Conservation (phyloP, 2,329 filamentous ascomycete genomes). For the Ceratocystis lukuohia region DNA sequence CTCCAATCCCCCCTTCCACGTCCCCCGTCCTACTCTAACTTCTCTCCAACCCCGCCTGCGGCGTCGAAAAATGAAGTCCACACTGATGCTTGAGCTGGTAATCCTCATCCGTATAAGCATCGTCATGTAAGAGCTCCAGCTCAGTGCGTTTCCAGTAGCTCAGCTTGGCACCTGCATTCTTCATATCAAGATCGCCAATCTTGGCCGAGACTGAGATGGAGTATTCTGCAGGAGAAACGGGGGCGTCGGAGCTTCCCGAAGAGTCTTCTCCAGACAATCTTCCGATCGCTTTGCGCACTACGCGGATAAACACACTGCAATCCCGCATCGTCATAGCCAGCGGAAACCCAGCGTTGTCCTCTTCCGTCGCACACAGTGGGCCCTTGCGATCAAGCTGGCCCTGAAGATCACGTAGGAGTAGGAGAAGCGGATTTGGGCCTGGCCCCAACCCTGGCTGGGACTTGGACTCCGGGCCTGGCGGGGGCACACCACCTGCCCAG, state of each 20-base stretch:
- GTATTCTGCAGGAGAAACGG: conserved; percentile 20
- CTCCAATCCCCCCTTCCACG: background rate
- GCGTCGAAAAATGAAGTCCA: conserved; percentile 12
- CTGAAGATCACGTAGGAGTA: conserved; percentile 28
- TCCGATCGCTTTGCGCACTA: conserved; percentile 25
- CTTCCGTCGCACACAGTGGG: conserved; percentile 31
- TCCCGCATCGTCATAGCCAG: conserved; percentile 71
- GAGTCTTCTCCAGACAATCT: no score
- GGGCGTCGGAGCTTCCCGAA: background rate
- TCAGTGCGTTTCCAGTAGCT: conserved; percentile 57
- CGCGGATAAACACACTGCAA: conserved; percentile 59
- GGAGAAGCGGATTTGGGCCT: conserved; percentile 26
- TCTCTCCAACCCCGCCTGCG: conserved; percentile 8
- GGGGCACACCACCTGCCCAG: conserved; percentile 18
- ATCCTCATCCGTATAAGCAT: conserved; percentile 49
- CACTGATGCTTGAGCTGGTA: conserved; percentile 15
- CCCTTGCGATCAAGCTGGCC: conserved; percentile 33
- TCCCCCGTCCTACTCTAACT: background rate
- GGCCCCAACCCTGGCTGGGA: no score
- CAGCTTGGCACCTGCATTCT: conserved; percentile 53
- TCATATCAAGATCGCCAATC: conserved; percentile 65
- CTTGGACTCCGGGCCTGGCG: background rate
- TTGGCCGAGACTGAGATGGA: conserved; percentile 21
- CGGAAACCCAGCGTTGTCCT: conserved; percentile 37
- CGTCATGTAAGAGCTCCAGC: conserved; percentile 46